Percentiles rank a stretch among this genome's conserved stretches.
phyloP scores from a whole-genome alignment of 2,329 filamentous ascomycete species.

The Didymella lethalis region DNA sequence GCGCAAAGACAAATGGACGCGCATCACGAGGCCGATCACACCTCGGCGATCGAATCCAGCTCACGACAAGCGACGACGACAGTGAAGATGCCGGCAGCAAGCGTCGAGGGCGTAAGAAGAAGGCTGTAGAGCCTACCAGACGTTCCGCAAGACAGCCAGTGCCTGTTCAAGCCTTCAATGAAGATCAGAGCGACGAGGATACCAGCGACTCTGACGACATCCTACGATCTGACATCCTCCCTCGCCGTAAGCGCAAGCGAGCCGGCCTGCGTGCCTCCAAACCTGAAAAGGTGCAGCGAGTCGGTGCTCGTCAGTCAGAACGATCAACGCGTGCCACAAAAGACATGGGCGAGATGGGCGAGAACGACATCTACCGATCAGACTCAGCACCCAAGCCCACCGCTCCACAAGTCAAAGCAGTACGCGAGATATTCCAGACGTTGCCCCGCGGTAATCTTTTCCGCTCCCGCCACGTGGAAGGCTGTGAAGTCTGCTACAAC shows the following conservation, averaged over 20 bases:
- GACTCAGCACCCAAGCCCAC: constrained; percentile 51
- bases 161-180: constrained; percentile 23
- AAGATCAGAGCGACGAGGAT: constrained; percentile 32
- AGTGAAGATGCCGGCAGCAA: constrained; percentile 20
- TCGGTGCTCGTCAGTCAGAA: constrained; percentile 54
- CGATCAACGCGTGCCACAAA: constrained; percentile 56
- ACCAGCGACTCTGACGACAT: constrained; percentile 45
- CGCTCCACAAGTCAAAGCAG: constrained; percentile 65
- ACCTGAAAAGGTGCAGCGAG: constrained; percentile 31
- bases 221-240: constrained; percentile 54
- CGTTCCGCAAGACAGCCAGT: constrained; percentile 38
- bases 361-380: constrained; percentile 66
- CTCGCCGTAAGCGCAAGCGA: constrained; percentile 51
- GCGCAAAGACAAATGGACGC: constrained; percentile 9
- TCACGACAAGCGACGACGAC: constrained; percentile 35
- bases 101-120: constrained; percentile 31
- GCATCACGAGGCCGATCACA: constrained; percentile 29
- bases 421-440: constrained; percentile 74
- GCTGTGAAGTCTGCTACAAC: constrained; percentile 76
- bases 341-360: constrained; percentile 62
- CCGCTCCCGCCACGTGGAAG: constrained; percentile 70
- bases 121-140: constrained; percentile 34
- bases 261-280: constrained; percentile 20
- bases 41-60: constrained; percentile 17
- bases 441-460: constrained; percentile 72